Evolutionary conservation across 805 yeast genomes (phyloP).

Genomic region (Debaryomyces hansenii): DNA sequence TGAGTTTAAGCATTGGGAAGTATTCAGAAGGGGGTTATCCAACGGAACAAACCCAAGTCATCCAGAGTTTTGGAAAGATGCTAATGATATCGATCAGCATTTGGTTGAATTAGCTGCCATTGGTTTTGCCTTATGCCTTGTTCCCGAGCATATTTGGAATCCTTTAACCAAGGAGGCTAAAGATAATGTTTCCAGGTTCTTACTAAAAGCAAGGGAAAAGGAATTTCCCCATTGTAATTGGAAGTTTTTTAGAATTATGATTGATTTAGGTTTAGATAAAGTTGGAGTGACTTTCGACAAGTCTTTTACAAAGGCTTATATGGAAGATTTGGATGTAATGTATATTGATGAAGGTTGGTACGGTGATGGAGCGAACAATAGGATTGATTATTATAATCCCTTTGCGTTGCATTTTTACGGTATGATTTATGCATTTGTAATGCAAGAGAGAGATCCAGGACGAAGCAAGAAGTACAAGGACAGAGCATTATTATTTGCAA

Average conservation of each 20-base stretch:
- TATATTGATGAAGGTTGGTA: conserved; percentile 31
- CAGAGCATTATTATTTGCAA: conserved; percentile 21
- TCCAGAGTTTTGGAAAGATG: conserved; percentile 25
- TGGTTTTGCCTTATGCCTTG: conserved; percentile 20
- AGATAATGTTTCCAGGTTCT: conserved; percentile 13
- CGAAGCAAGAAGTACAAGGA: conserved; percentile 11
- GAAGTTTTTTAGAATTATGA: conserved; percentile 27
- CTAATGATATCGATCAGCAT: conserved; percentile 18
- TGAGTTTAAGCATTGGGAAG: conserved; percentile 20
- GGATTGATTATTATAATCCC: conserved; percentile 28
- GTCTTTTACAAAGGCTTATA: conserved; percentile 9
- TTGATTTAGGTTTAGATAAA: conserved; percentile 22
- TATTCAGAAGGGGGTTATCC: conserved; percentile 20
- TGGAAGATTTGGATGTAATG: conserved; percentile 17
- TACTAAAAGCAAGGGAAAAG: conserved; percentile 14
- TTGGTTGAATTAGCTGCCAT: conserved; percentile 29
- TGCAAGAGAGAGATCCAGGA: conserved; percentile 12
- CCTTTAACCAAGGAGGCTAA: conserved; percentile 18
- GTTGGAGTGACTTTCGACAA: conserved; percentile 16
- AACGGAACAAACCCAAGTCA: conserved; percentile 25
- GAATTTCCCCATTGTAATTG: conserved; percentile 20
- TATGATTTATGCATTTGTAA: conserved; percentile 16
- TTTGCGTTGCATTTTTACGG: conserved; percentile 31
- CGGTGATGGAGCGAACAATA: conserved; percentile 22
- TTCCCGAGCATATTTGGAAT: conserved; percentile 24